Base-by-base conservation (phyloP, 768 basidiomycete genomes). In the Amylocystis lapponica region DNA sequence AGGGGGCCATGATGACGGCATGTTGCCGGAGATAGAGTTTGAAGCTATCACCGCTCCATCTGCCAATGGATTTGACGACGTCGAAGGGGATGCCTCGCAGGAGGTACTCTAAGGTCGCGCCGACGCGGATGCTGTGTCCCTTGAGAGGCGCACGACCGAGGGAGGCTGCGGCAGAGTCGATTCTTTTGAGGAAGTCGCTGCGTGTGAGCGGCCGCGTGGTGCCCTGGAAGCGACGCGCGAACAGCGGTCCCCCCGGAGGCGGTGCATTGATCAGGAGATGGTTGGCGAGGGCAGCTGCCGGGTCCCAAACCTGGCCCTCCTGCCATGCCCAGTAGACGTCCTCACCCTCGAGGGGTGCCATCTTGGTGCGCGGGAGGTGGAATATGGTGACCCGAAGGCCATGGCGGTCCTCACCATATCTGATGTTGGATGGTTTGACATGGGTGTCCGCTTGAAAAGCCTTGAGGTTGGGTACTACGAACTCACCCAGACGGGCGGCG, bases 21-120 rank as follows among this genome's bases (percentile, higher is more conserved):
- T 66, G 61, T 12, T 56, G 39, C 3, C 51, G 41, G 0, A 65
- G 56, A 42, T 66, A 66, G 0, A 51, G 3, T 0, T 47, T 22
- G 44, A 65, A 70, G 2, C 62, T 55, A 9, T 70, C 56, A 30
- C 66, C 63, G 0, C 49, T 45, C 71, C 69, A 72, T 0, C 59
- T 33, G 0, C 68, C 66, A 19, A 56, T 69, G 0, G 53, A 48
- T 35, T 67, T 66, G 23, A 69, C 55, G 0, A 63, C 61, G 4
- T 71, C 62, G 30, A 72, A 65, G 5, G 66, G 61, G 0, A 64
- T 39, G 0, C 64, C 65, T 7, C 55, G 49, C 3, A 71, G 58
- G 0, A 71, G 58, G 43, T 67, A 69, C 42, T 66, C 61, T 0
- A 71, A 52, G 0, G 66, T 67, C 1, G 58, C 49, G 1, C 64